Evolutionary conservation across 2,329 filamentous ascomycete species (phyloP), one percentile per base, ranked within the genome.

Genomic region (Aspergillus candidus): DNA sequence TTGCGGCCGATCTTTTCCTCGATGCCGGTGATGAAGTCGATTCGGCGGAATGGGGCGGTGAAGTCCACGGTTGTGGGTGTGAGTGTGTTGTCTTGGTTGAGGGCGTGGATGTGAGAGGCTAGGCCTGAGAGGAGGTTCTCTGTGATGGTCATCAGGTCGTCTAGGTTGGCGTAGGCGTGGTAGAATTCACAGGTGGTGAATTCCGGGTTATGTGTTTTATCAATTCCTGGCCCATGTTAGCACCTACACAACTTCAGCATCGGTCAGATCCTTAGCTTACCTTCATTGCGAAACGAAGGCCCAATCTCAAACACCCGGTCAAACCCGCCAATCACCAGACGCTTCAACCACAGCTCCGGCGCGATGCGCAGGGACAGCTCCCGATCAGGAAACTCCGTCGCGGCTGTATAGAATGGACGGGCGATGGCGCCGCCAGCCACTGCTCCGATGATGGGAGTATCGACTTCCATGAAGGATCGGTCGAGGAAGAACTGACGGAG

Each of bases 101-200:
- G 69, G 62, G 32, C 72, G 64, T 18, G 63, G 32, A 79, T 75
- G 50, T 76, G 73, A 12, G 66, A 56, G 8, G 79, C 76, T 12
- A 90, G 72, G 13, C 77, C 74, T 30, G 63, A 71, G 29, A 96
- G 67, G 38, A 97, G 68, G 11, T 75, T 71, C 63, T 93, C 86
- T 1, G 91, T 97, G 61, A 82, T 79, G 14, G 67, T 62, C 59
- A 94, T 89, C 40, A 97, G 72, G 34, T 86, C 79, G 31, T 82
- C 72, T 0, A 96, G 76, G 51, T 84, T 86, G 48, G 84, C 82
- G 58, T 90, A 94, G 3, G 90, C 84, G 49, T 86, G 83, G 68
- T 98, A 98, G 69, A 95, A 97, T 69, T 98, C 93, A 72, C 91
- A 97, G 48, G 88, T 97, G 35, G 87, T 93, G 69, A 97, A 98